These are phyloP conservation scores for Fusarium falciforme DNA, from an alignment of 2,329 filamentous ascomycete genomes.

Conservation along the genomic window DNA sequence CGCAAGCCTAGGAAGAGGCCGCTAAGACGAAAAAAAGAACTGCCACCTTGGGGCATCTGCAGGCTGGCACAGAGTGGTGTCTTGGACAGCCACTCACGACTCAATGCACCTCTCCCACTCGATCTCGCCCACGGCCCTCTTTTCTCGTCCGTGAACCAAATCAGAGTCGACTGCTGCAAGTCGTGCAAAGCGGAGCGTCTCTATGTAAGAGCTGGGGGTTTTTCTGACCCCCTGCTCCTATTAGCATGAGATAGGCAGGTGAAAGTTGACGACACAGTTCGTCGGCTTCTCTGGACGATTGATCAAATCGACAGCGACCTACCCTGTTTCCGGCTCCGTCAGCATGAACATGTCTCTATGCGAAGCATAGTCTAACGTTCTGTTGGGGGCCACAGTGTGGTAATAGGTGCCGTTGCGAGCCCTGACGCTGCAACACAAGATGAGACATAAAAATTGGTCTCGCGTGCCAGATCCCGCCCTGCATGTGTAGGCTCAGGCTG, in stretches of 20 bases:
- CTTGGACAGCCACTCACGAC: constrained; percentile 37
- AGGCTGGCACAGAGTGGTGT: constrained; percentile 27
- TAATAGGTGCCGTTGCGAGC: neutral
- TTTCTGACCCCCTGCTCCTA: constrained; percentile 10
- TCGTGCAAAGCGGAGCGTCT: constrained; percentile 30
- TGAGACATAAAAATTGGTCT: constrained; percentile 34
- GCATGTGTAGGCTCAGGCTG: constrained; percentile 14
- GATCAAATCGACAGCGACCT: neutral
- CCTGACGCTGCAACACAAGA: constrained; percentile 18
- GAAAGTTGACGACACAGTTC: constrained; percentile 3
- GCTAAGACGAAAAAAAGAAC: constrained; percentile 31
- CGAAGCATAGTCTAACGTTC: neutral
- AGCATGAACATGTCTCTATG: neutral
- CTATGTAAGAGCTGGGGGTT: constrained; percentile 7
- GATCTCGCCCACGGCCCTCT: constrained; percentile 25
- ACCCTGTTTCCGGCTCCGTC: neutral
- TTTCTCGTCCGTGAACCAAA: constrained; percentile 35
- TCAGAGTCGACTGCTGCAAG: constrained; percentile 37
- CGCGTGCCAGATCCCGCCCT: constrained; percentile 36
- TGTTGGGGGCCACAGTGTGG: neutral
- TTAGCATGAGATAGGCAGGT: constrained; percentile 33
- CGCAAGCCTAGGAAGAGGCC: constrained; percentile 27
- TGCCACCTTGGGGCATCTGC: constrained; percentile 36
- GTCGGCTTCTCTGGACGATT: constrained; percentile 2
- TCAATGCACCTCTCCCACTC: constrained; percentile 32